Conservation (phyloP, 164 flowering plant species). For the Vitis cinerea region DNA sequence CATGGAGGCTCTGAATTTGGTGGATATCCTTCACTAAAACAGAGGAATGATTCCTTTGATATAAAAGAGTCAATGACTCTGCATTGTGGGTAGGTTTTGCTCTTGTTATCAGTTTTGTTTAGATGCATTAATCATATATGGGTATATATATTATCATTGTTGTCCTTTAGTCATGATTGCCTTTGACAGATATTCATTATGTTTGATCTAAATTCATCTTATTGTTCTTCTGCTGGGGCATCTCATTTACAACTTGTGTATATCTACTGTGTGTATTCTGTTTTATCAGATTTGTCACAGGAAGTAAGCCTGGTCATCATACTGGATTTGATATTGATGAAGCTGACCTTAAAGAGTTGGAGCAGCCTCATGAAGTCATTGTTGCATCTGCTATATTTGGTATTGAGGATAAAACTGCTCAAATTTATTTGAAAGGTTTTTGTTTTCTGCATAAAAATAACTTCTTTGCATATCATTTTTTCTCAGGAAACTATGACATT, state of each 20-base stretch:
- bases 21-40: constrained; percentile 45
- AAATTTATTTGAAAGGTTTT: background rate
- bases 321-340: constrained; percentile 49
- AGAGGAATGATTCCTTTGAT: constrained; percentile 39
- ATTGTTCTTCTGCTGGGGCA: background rate
- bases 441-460: constrained; percentile 1
- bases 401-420: constrained; percentile 18
- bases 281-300: constrained; percentile 39
- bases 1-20: constrained; percentile 54
- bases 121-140: background rate
- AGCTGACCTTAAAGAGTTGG: constrained; percentile 33
- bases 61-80: constrained; percentile 43
- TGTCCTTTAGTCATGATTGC: background rate
- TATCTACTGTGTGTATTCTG: background rate
- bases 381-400: constrained; percentile 75
- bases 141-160: background rate
- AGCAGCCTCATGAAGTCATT: constrained; percentile 33
- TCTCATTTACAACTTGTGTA: background rate
- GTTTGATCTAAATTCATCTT: background rate
- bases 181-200: background rate
- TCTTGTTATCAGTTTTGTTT: background rate
- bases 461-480: constrained; percentile 11
- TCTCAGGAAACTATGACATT: constrained; percentile 79
- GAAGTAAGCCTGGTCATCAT: constrained; percentile 38
- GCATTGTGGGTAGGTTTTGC: constrained; percentile 46